Evolutionary conservation across 2,329 filamentous ascomycete species (phyloP).

Genomic region (Penicillium expansum): DNA sequence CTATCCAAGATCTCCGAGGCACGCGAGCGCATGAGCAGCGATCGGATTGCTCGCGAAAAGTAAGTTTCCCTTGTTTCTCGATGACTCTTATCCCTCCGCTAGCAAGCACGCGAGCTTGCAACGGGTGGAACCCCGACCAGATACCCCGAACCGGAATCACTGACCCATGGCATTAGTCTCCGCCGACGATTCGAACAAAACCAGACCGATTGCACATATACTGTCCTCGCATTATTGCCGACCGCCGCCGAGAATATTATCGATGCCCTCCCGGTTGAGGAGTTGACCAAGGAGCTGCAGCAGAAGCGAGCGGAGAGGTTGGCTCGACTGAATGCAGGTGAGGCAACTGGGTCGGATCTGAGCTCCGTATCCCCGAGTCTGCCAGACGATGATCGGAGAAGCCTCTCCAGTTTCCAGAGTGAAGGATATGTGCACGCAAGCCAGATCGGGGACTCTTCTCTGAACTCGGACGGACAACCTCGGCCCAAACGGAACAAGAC

Average conservation of each 20-base stretch:
- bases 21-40: conserved; percentile 92
- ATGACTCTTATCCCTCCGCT: neutral
- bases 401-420: conserved; percentile 63
- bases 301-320: conserved; percentile 79
- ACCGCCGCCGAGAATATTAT: conserved; percentile 88
- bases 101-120: conserved; percentile 15
- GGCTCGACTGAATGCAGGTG: conserved; percentile 56
- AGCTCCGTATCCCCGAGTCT: conserved; percentile 63
- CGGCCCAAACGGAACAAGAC: conserved; percentile 75
- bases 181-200: conserved; percentile 97
- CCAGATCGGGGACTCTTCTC: conserved; percentile 61
- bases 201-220: conserved; percentile 97
- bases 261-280: conserved; percentile 83
- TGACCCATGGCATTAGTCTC: conserved; percentile 57
- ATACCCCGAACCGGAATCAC: conserved; percentile 12
- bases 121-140: conserved; percentile 1
- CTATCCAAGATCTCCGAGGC: conserved; percentile 87
- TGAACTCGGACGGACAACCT: conserved; percentile 46
- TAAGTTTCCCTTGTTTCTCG: conserved; percentile 46
- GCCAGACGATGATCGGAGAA: conserved; percentile 70
- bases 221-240: conserved; percentile 89
- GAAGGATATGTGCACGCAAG: conserved; percentile 82
- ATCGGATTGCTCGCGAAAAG: conserved; percentile 96
- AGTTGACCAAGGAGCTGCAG: conserved; percentile 89
- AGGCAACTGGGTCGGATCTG: conserved; percentile 56